Evolutionary conservation across 192 early-diverging fungal genomes (phyloP), one percentile per base, ranked within the genome.

Genomic region (Thamnidium elegans): DNA sequence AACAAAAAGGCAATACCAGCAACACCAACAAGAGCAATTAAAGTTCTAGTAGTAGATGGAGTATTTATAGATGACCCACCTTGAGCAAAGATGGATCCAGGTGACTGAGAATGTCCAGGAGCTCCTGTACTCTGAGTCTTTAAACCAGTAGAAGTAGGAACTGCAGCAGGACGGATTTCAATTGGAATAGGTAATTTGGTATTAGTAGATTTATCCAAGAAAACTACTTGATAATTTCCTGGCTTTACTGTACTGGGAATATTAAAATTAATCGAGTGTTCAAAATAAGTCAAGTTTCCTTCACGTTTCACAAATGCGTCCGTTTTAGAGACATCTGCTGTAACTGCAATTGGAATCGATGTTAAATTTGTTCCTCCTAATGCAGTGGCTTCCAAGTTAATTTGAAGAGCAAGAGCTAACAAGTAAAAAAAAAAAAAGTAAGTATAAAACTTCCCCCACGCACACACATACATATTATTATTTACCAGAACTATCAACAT

Each of bases 151-250:
- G 65, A 55, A 31, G 65, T 64, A 10, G 63, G 31, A n/a, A 42
- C 51, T 42, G 63, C 63, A 64, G 63, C 50, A 43, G 63, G 63
- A 19, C 63, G 63, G 46, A 59, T 71, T 55, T 48, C 55, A 64
- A 69, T 62, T 26, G 62, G 72, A 66, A 64, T 65, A 58, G 61
- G 64, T 50, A 65, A 50, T 59, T 52, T 60, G 46, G 59, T 65
- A 43, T 36, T 67, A 50, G 55, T 71, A 58, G 56, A 60, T 55
- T 64, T 69, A 50, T 61, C 54, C 23, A 73, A 73, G 59, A 73
- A 70, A 17, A 69, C 63, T 43, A 73, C 68, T 44, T 61, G 68
- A 58, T 71, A 71, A 30, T 67, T 68, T n/a, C 74, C 74, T 19
- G 63, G 56, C n/a, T 56, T 47, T 0, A 68, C 66, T 2, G 61